Evolutionary conservation across 176 grass and related monocot genomes (phyloP), one percentile per base, ranked within the genome.

Genomic region (Alloteropsis semialata): DNA sequence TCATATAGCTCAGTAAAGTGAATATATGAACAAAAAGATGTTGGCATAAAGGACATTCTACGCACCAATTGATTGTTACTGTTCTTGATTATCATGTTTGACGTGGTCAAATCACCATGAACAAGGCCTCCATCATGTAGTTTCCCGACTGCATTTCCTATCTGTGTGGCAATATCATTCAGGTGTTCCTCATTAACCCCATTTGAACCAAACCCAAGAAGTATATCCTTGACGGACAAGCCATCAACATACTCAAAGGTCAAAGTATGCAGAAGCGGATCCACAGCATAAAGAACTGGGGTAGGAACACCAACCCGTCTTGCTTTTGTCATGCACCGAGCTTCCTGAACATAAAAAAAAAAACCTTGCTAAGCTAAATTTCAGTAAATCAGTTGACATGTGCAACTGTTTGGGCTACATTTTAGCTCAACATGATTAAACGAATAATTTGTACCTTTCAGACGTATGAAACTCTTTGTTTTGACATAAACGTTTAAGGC

Each of bases 281-380:
- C 90, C 25, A 95, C 56, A 45, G 88, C 96, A 93, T 95, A 98
- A 19, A 98, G 79, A 84, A 90, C 90, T 61, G 96, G 96, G 44
- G 96, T 95, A 62, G 91, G 80, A 83, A 95, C 92, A 88, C 92
- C 96, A 88, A 98, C 88, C 74, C 76, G 65, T 74, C 96, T 93
- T 78, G 96, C 90, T 93, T 98, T 98, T 79, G 96, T 98, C 82
- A 93, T 95, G 92, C 96, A 95, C 59, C 90, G 88, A 87, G 91
- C 96, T 89, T 98, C 96, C 96, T 98, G 82, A 39, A 62, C 3
- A 75, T 73, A 25, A 46, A 74, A 67, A 57, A 57, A 46, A 3
- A 17, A 63, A 88, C 14, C 10, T 84, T 74, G 14, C 10, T 76
- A 68, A 85, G 83, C 1, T n/a, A 2, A 80, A 70, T 48, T 82